phyloP scores from a whole-genome alignment of 2,329 filamentous ascomycete species.

The Neofusicoccum sp. region DNA sequence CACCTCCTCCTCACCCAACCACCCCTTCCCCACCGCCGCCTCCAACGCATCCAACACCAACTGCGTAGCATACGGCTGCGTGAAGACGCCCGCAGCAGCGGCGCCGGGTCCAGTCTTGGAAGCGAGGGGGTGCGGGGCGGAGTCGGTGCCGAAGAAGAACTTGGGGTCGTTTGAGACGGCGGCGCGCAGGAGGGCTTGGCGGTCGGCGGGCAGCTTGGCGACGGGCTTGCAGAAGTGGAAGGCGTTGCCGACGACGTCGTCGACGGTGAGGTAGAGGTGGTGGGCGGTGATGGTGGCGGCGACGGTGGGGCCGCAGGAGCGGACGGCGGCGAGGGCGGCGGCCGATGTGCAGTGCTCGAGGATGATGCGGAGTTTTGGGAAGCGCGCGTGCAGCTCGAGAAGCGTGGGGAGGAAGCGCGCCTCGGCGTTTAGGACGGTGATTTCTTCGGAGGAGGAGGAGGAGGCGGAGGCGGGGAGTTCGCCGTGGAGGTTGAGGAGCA shows the following conservation, averaged over 20 bases:
- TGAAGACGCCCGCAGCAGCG: constrained; percentile 74
- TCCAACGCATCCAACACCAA: constrained; percentile 66
- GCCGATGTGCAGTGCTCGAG: constrained; percentile 87
- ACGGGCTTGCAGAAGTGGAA: constrained; percentile 78
- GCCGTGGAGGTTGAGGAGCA: constrained; percentile 92
- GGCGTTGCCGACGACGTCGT: constrained; percentile 63
- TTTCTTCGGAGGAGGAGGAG: constrained; percentile 23
- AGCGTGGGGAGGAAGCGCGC: constrained; percentile 79
- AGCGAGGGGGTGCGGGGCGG: constrained; percentile 64
- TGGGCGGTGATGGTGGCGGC: constrained; percentile 82
- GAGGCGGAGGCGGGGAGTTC: constrained; percentile 63
- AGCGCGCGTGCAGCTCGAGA: constrained; percentile 67
- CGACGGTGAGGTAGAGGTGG: constrained; percentile 76
- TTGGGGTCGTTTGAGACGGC: constrained; percentile 59
- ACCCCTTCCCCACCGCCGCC: constrained; percentile 57
- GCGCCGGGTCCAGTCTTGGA: constrained; percentile 58
- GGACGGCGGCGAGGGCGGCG: constrained; percentile 75
- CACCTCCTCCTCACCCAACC: constrained; percentile 55
- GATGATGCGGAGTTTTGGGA: constrained; percentile 66
- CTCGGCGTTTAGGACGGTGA: constrained; percentile 63
- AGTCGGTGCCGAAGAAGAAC: constrained; percentile 75
- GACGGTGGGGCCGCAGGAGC: constrained; percentile 73
- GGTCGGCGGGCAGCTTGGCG: constrained; percentile 64
- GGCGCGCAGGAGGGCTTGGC: constrained; percentile 68
- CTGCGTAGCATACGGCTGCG: constrained; percentile 68